Percentiles rank a stretch among this genome's conserved stretches.
These are phyloP conservation scores for Cocos nucifera DNA, from an alignment of 176 grass and related monocot genomes.

Conservation along the genomic window DNA sequence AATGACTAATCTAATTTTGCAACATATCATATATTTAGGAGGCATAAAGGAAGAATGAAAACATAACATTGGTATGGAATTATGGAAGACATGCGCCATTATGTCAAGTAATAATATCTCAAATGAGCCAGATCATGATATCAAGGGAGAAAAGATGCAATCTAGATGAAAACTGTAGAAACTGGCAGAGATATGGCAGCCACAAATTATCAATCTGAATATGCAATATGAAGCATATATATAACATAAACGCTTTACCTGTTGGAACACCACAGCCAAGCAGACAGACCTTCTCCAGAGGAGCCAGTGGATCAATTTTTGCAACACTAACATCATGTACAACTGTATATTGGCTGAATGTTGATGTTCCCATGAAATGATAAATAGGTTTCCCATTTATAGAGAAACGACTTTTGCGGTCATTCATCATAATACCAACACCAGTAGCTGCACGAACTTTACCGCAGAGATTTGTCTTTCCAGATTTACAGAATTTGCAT, in stretches of 20 bases:
- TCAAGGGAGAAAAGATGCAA: too few relatives aligned
- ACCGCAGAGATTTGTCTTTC: constrained; percentile 95
- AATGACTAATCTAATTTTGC: too few relatives aligned
- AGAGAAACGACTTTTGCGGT: constrained; percentile 73
- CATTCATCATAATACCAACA: constrained; percentile 85
- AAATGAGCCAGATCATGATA: too few relatives aligned
- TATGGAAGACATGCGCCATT: too few relatives aligned
- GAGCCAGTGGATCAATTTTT: constrained; percentile 77
- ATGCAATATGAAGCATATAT: too few relatives aligned
- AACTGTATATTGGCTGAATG: constrained; percentile 97
- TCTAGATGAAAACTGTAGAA: too few relatives aligned
- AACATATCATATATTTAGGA: too few relatives aligned
- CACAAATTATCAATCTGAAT: too few relatives aligned
- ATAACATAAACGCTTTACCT: constrained; percentile 28
- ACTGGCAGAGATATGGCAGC: too few relatives aligned
- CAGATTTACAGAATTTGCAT: constrained; percentile 90
- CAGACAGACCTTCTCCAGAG: constrained; percentile 84
- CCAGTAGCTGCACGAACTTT: constrained; percentile 85
- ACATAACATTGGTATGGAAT: too few relatives aligned
- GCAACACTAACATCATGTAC: constrained; percentile 98
- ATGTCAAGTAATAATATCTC: too few relatives aligned
- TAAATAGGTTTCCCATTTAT: constrained; percentile 79
- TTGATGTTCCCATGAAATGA: constrained; percentile 99
- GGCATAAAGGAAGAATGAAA: too few relatives aligned
- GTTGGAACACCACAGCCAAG: constrained; percentile 96